phyloP scores from a whole-genome alignment of 306 rosid species.

The Crotalaria pallida region DNA sequence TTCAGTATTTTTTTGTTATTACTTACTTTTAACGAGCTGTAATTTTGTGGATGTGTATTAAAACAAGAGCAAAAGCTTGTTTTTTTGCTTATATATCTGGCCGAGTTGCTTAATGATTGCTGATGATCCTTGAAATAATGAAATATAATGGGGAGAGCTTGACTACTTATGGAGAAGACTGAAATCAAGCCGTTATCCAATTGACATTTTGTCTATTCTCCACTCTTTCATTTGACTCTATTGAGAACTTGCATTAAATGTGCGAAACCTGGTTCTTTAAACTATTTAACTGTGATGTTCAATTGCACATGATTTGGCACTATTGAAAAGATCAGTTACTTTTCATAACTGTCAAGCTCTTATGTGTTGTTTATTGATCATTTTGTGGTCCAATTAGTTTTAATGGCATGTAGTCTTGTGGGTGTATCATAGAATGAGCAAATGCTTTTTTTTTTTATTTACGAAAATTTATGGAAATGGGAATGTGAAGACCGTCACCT shows the following conservation, averaged over 20 bases:
- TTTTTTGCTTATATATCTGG: neutral
- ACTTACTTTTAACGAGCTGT: neutral
- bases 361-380: too few relatives aligned
- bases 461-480: neutral
- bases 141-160: neutral
- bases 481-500: neutral
- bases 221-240: neutral
- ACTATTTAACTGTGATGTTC: neutral
- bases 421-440: too few relatives aligned
- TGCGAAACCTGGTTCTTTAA: neutral
- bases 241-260: neutral
- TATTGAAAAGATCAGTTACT: neutral
- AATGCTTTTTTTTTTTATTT: too few relatives aligned
- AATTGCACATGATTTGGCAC: neutral
- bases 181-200: neutral
- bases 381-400: too few relatives aligned
- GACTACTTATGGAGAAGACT: neutral
- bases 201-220: neutral
- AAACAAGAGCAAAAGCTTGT: neutral
- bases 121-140: neutral
- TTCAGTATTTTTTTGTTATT: neutral
- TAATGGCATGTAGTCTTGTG: too few relatives aligned
- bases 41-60: neutral
- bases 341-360: neutral
- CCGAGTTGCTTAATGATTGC: neutral